Evolutionary conservation across 2,329 filamentous ascomycete genomes (phyloP).

Genomic region (Nothophaeocryptopus gaeumannii): DNA sequence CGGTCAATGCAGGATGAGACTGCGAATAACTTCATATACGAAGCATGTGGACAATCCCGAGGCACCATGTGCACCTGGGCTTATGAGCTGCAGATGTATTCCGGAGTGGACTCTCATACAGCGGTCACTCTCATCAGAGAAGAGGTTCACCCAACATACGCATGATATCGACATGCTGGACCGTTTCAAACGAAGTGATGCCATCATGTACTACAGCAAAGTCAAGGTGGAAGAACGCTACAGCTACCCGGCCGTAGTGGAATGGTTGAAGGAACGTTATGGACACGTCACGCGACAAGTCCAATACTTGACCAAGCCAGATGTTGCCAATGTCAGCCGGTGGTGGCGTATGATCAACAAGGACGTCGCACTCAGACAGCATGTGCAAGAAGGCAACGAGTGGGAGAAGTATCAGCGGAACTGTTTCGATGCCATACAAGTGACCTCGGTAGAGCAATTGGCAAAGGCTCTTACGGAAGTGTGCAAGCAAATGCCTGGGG

Average conservation of each 20-base stretch:
- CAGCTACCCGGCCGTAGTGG: conserved; percentile 16
- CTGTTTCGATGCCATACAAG: conserved; percentile 20
- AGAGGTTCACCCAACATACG: conserved; percentile 13
- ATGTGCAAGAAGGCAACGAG: conserved; percentile 19
- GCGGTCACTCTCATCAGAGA: conserved; percentile 4
- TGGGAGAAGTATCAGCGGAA: conserved; percentile 12
- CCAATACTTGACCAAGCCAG: conserved; percentile 17
- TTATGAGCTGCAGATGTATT: conserved; percentile 23
- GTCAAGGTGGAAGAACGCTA: conserved; percentile 25
- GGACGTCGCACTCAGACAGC: conserved; percentile 18
- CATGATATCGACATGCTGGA: conserved; percentile 24
- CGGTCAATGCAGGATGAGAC: conserved; percentile 17
- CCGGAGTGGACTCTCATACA: conserved; percentile 26
- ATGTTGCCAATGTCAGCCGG: conserved; percentile 23
- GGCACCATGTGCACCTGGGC: conserved; percentile 16
- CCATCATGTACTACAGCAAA: conserved; percentile 21
- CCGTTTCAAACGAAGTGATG: conserved; percentile 23
- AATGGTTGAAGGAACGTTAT: conserved; percentile 25
- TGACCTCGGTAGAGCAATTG: conserved; percentile 13
- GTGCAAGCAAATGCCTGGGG: conserved; percentile 19
- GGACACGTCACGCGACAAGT: conserved; percentile 16
- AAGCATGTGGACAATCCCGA: conserved; percentile 17
- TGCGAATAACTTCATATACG: conserved; percentile 22
- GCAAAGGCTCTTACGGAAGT: conserved; percentile 23
- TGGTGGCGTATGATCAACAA: conserved; percentile 21